Evolutionary conservation across 2,329 filamentous ascomycete species (phyloP).

Genomic region (Claviceps pazoutovae): DNA sequence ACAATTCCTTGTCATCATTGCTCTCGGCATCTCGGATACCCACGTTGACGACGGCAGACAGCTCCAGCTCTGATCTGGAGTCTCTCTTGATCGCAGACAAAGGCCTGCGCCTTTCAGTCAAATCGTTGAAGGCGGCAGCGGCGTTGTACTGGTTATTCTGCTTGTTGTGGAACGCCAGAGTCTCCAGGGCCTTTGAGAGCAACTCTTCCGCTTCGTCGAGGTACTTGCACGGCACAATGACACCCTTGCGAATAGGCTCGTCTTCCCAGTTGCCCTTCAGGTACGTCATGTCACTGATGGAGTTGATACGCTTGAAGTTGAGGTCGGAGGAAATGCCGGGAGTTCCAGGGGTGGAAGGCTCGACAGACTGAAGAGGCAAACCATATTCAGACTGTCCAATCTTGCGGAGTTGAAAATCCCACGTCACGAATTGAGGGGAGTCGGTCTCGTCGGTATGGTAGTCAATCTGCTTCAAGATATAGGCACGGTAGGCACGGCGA

Average conservation of each 20-base stretch:
- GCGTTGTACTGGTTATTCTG: conserved; percentile 40
- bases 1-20: conserved; percentile 65
- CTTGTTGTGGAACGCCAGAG: conserved; percentile 50
- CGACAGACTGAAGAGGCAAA: conserved; percentile 61
- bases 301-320: conserved; percentile 70
- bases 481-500: conserved; percentile 91
- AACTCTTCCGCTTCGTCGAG: conserved; percentile 88
- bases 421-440: conserved; percentile 63
- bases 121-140: conserved; percentile 52
- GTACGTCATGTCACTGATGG: conserved; percentile 94
- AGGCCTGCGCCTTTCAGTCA: conserved; percentile 58
- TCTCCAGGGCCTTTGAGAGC: conserved; percentile 70
- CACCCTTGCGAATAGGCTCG: conserved; percentile 79
- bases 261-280: conserved; percentile 56
- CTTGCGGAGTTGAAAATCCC: conserved; percentile 93
- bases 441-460: conserved; percentile 70
- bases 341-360: conserved; percentile 72
- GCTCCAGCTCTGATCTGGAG: conserved; percentile 49
- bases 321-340: conserved; percentile 41
- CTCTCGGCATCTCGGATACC: conserved; percentile 81
- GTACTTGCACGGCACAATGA: conserved; percentile 86
- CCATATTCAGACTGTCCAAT: conserved; percentile 85
- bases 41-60: conserved; percentile 85
- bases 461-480: conserved; percentile 76
- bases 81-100: conserved; percentile 13